Evolutionary conservation across 2,329 filamentous ascomycete genomes (phyloP), one percentile per base, ranked within the genome.

Genomic region (Aureobasidium uvarum): DNA sequence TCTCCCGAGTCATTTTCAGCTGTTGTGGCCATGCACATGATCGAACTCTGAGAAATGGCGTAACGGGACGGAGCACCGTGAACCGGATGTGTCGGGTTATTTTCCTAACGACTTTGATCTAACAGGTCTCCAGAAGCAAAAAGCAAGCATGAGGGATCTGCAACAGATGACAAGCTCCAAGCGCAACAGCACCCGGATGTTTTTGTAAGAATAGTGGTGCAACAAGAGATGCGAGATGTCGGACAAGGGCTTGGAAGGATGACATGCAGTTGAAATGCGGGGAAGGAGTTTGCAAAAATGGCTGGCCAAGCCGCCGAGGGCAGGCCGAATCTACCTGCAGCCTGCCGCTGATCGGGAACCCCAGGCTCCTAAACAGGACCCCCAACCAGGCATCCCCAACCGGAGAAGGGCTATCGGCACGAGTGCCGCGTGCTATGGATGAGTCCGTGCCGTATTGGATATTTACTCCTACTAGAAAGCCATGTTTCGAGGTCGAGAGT

Each of bases 1-100:
- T 63, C 60, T 41, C 48, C 48, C 60, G 60, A 63, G 48, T 63
- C 60, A 45, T 63, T 65, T 33, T 59, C 63, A 18, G 62, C 56
- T 11, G 63, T 45, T 45, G 68, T 67, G 43, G 41, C 23, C 51
- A 56, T 58, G 54, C 63, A 45, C 51, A 58, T 50, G 63, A 63
- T 63, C 48, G 38, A 50, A 50, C 31, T 28, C 25, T 7, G 25
- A 23, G 18, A 60, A 31, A 48, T 60, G 55, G 52, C 52, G 52
- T 56, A 28, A 20, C 43, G 23, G 20, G 23, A 48, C 31, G 56
- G 31, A 7, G 28, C 33, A 36, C 56, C 56, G 56, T 18, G 7
- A 10, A 31, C 14, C 56, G 41, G 31, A 48, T 46, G 41, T 25
- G 56, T 48, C 28, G 43, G n/a, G 28, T 16, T 60, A 48, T 46